Base-by-base conservation (phyloP, 2,329 filamentous ascomycete species). In the Aspergillus ibericus region DNA sequence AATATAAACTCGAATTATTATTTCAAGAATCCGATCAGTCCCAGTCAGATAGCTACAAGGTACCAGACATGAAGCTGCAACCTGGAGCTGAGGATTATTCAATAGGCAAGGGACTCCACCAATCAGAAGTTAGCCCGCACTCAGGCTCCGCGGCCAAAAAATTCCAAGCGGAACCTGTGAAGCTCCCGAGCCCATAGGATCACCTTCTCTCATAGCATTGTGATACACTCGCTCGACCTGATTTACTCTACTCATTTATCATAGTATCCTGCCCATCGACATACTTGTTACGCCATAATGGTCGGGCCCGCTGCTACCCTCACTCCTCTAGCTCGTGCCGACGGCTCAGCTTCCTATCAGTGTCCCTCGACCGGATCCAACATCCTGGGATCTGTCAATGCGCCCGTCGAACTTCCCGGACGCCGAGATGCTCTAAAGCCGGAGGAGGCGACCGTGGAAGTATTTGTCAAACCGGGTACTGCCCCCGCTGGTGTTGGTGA, bases 361-460 rank as follows among this genome's bases (percentile, higher is more conserved):
- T 78, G 75, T 48, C 75, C 75, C 15, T 66, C 68, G 9, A 76
- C 74, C 4, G 90, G 92, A 50, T 96, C 92, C 76, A 88, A 88
- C 46, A 84, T 98, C 63, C 85, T 96, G 55, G 90, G 89, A 56
- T 88, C 91, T 13, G 92, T 96, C 65, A 98, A 96, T 76, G 95
- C 93, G 0, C 95, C 95, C 15, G 86, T 98, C 66, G 95, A 99
- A 79, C 91, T 93, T 15, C 87, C 75, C 13, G 75, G 88, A 67
- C 86, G 93, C 69, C 87, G 91, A 68, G 93, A 99, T 72, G 70
- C 75, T 22, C 92, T 98, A 75, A 86, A 95, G 65, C 90, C 95
- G 7, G 93, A 96, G 75, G 92, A 97, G 79, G 92, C 93, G 27
- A 86, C 89, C 51, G 82, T 99, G 64, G 95, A 98, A 76, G 91